A percentile compares a stretch with the other conserved stretches of the same genome.
Conservation (phyloP, 164 flowering plant genomes). For the Stephania yunnanensis region DNA sequence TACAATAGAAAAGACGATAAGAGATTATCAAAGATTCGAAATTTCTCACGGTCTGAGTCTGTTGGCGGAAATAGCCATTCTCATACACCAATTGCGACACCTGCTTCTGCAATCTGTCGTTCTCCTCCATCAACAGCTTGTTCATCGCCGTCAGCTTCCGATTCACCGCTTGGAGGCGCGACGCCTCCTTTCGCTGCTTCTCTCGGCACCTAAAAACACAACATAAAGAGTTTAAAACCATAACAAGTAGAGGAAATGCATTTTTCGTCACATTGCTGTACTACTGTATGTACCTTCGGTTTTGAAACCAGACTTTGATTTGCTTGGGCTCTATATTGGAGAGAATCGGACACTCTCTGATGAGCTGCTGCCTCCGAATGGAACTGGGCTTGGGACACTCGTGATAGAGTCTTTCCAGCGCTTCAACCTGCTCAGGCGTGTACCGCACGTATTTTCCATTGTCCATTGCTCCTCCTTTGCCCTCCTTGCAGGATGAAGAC, state of each 20-base stretch:
- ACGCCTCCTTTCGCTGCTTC: slow-evolving; percentile 24
- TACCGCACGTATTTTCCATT: slow-evolving; percentile 92
- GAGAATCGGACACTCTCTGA: slow-evolving; percentile 91
- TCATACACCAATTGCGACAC: slow-evolving; percentile 25
- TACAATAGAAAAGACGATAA: too few species aligned
- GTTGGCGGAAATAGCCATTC: slow-evolving; percentile 23
- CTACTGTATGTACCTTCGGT: slow-evolving; percentile 54
- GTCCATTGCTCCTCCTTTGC: slow-evolving; percentile 53
- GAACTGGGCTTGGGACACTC: slow-evolving; percentile 98
- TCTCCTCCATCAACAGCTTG: slow-evolving; percentile 26
- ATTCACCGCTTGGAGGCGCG: slow-evolving; percentile 22
- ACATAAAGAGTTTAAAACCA: too few species aligned
- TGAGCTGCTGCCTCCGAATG: slow-evolving; percentile 87
- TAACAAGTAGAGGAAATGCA: not conserved
- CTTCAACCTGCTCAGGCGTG: slow-evolving; percentile 99
- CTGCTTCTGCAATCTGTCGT: slow-evolving; percentile 24
- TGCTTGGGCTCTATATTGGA: slow-evolving; percentile 95
- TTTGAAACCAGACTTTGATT: slow-evolving; percentile 99
- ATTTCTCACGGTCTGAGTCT: slow-evolving; percentile 15
- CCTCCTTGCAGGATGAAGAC: slow-evolving; percentile 82
- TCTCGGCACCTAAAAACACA: slow-evolving; percentile 15
- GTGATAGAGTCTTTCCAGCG: slow-evolving; percentile 89
- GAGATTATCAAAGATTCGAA: too few species aligned
- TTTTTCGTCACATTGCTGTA: not conserved
- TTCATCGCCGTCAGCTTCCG: slow-evolving; percentile 24